Evolutionary conservation across 2,329 filamentous ascomycete genomes (phyloP).

Genomic region (Cadophora malorum): DNA sequence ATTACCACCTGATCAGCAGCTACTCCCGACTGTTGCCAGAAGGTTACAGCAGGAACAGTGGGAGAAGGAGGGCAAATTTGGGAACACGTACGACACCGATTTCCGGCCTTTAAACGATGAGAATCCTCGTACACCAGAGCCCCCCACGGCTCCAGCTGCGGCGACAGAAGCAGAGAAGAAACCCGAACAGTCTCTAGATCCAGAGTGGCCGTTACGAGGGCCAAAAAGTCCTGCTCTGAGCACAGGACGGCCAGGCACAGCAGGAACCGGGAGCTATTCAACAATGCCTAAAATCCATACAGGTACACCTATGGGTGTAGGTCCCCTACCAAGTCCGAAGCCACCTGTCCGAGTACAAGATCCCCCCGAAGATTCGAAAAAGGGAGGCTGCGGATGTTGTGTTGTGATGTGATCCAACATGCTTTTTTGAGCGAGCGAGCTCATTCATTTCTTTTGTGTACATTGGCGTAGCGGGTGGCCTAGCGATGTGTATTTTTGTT

Average conservation of each 20-base stretch:
- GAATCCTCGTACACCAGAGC: conserved; percentile 43
- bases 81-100: conserved; percentile 84
- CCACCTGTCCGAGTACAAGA: conserved; percentile 60
- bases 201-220: conserved; percentile 65
- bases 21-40: conserved; percentile 91
- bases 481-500: conserved; percentile 16
- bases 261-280: conserved; percentile 57
- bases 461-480: conserved; percentile 21
- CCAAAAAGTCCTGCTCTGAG: conserved; percentile 57
- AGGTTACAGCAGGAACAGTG: conserved; percentile 92
- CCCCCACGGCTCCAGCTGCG: conserved; percentile 30
- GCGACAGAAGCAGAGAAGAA: conserved; percentile 43
- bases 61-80: conserved; percentile 89
- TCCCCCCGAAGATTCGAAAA: conserved; percentile 56
- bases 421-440: conserved; percentile 5
- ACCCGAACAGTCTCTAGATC: conserved; percentile 44
- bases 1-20: conserved; percentile 91
- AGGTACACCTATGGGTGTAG: conserved; percentile 49
- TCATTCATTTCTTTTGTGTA: conserved; percentile 28
- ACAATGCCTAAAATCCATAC: conserved; percentile 40
- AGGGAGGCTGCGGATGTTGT: conserved; percentile 55
- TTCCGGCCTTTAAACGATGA: conserved; percentile 83
- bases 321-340: conserved; percentile 41
- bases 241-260: conserved; percentile 53
- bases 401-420: conserved; percentile 53